Evolutionary conservation across 2,329 filamentous ascomycete genomes (phyloP).

Genomic region (Fusarium neocosmosporiellum): DNA sequence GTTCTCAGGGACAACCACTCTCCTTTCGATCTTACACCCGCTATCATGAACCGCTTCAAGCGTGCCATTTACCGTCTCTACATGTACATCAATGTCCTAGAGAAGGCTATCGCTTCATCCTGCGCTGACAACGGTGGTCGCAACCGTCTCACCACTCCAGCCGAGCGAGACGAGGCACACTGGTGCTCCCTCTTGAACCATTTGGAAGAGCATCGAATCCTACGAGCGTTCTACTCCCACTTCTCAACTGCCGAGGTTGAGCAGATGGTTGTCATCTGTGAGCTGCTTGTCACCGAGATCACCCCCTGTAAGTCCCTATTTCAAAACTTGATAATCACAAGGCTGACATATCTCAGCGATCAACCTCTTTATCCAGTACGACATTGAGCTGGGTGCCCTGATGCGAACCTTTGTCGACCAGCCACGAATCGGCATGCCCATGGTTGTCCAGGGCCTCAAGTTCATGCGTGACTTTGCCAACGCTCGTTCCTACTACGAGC

Average conservation of each 20-base stretch:
- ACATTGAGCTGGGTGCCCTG: slow-evolving; percentile 6
- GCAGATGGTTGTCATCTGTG: slow-evolving; percentile 1
- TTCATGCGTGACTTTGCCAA: slow-evolving; percentile 11
- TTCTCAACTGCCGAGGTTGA: slow-evolving; percentile 12
- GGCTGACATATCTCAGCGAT: not conserved
- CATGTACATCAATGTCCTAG: slow-evolving; percentile 1
- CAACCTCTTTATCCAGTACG: slow-evolving; percentile 17
- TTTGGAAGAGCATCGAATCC: slow-evolving; percentile 4
- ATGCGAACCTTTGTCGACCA: not conserved
- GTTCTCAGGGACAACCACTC: not conserved
- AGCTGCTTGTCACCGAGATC: not conserved
- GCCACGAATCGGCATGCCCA: not conserved
- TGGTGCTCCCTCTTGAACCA: not conserved
- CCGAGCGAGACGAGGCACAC: not conserved
- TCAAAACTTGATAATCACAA: not conserved
- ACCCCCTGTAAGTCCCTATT: not conserved
- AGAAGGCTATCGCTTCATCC: not conserved
- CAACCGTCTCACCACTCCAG: not conserved
- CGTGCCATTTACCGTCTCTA: slow-evolving; percentile 14
- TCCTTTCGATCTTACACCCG: not conserved
- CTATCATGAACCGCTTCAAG: not conserved
- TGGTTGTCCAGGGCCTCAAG: not conserved
- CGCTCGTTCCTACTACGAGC: not conserved
- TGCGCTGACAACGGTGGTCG: not conserved
- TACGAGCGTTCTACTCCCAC: not conserved